Evolutionary conservation across 345 rosid species (phyloP).

Genomic region (Eucalyptus curtisii): DNA sequence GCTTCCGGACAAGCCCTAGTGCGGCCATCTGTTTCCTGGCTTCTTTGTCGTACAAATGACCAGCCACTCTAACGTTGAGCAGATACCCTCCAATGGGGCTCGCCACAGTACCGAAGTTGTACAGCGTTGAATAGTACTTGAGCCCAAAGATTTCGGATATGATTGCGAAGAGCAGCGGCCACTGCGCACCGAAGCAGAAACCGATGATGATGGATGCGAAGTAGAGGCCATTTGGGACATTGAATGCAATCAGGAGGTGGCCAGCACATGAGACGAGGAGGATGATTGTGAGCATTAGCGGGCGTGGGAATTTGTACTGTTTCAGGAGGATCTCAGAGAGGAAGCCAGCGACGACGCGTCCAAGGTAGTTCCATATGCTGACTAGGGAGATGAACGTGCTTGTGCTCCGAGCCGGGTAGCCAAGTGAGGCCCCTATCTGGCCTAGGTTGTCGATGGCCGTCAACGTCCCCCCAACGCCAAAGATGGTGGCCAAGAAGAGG

Average conservation of each 20-base stretch:
- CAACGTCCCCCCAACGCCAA: constrained; percentile 51
- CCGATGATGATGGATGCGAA: constrained; percentile 42
- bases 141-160: constrained; percentile 59
- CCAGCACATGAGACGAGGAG: constrained; percentile 35
- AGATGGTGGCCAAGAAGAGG: constrained; percentile 38
- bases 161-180: constrained; percentile 51
- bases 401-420: constrained; percentile 35
- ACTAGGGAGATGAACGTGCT: constrained; percentile 49
- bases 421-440: constrained; percentile 47
- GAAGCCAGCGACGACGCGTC: constrained; percentile 42
- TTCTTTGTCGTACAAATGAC: constrained; percentile 45
- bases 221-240: constrained; percentile 27
- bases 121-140: constrained; percentile 50
- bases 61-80: constrained; percentile 42
- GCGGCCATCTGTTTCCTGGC: constrained; percentile 36
- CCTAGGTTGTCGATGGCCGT: constrained; percentile 58
- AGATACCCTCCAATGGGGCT: constrained; percentile 56
- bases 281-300: constrained; percentile 28
- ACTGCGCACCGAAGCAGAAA: constrained; percentile 51
- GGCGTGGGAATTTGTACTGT: constrained; percentile 36
- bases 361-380: constrained; percentile 59
- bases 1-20: constrained; percentile 3
- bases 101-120: constrained; percentile 47
- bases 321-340: constrained; percentile 28
- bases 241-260: constrained; percentile 35